Evolutionary conservation across 106 monocot genomes (phyloP), one percentile per base, ranked within the genome.

Genomic region (Dioscorea zingiberensis): DNA sequence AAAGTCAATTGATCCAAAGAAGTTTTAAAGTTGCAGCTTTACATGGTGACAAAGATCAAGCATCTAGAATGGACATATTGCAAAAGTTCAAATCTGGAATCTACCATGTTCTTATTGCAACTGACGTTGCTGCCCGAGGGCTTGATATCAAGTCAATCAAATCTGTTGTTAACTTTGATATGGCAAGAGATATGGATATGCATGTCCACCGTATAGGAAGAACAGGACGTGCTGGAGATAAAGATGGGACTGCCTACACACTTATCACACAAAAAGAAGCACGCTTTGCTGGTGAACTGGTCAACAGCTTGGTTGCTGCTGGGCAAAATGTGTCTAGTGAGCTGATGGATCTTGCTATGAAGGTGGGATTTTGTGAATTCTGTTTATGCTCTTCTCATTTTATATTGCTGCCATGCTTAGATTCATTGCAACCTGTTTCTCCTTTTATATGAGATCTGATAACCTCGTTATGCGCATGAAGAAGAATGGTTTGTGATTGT

Each of bases 211-310:
- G 97, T 63, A 86, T 98, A 73, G 97, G 97, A 47, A 74, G 97
- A 76, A 98, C 97, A n/a, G 97, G 97, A 8, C 91, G 97, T 77
- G 97, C 97, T 68, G 97, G 97, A 53, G 84, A 89, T 63, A 98
- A 98, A 78, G 97, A 98, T 58, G 97, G 97, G 23, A 82, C 71
- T 24, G 97, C 97, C 4, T 89, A 89, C 61, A 98, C 92, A 18
- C 84, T 98, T 19, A 80, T 98, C 45, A 89, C 92, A 48, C 83
- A 78, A 30, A 93, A 86, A 58, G 97, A 98, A 78, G 81, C 88
- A 74, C 88, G 92, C 27, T 98, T 93, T 82, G 88, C 97, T 47
- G 92, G 89, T 63, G 97, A 98, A 58, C 64, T 98, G 68, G 92
- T 93, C 7, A 84, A 93, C 64, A 79, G 84, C 76, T 81, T 98